Conservation (phyloP, 202 grass and related monocot species). For the Tripidium arundinaceum region DNA sequence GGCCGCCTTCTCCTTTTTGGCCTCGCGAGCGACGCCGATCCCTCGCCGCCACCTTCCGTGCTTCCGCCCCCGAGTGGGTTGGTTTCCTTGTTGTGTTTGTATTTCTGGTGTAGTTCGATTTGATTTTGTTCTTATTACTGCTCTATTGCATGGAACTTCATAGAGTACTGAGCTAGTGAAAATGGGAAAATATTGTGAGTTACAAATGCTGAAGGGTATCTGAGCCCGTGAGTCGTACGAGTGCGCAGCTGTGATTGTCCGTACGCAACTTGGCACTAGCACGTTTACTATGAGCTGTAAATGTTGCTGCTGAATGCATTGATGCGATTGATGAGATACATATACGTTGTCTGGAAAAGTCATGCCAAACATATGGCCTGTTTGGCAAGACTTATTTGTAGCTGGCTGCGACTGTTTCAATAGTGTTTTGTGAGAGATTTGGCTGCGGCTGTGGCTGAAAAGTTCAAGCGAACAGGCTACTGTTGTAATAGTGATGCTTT, state of each 20-base stretch:
- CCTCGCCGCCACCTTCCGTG: slow-evolving; percentile 28
- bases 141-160: neutral
- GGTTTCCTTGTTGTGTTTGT: neutral
- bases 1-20: slow-evolving; percentile 40
- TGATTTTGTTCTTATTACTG: neutral
- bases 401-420: too few relatives aligned
- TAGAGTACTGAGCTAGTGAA: neutral
- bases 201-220: neutral
- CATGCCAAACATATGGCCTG: neutral
- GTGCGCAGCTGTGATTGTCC: neutral
- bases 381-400: too few relatives aligned
- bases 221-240: neutral
- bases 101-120: neutral
- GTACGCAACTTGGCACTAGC: neutral
- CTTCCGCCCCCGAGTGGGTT: slow-evolving; percentile 41
- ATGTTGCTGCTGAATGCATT: neutral
- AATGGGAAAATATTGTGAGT: neutral
- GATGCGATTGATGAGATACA: neutral
- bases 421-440: too few relatives aligned
- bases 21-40: neutral
- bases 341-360: neutral
- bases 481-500: neutral
- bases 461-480: too few relatives aligned
- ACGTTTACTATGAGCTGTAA: neutral
- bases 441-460: too few relatives aligned